Evolutionary conservation across 169 alveolate species (phyloP).

Genomic region (Plasmodium knowlesi): DNA sequence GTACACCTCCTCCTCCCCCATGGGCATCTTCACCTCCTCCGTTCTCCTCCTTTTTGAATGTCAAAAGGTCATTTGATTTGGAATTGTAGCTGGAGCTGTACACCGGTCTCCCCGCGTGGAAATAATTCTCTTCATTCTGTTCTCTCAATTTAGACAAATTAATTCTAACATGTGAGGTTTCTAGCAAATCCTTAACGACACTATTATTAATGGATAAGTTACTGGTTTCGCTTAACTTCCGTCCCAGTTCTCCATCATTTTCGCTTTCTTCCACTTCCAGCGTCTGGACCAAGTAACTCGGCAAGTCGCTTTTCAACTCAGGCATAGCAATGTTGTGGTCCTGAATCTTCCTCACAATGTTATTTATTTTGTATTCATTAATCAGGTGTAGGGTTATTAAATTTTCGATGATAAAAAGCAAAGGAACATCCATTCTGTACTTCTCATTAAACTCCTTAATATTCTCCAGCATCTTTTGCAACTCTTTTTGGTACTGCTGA

Average conservation of each 20-base stretch:
- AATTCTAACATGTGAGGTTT: constrained; percentile 28
- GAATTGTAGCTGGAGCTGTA: background rate
- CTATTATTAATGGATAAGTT: constrained; percentile 35
- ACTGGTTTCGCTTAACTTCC: constrained; percentile 34
- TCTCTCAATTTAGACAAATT: constrained; percentile 30
- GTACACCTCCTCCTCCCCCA: background rate
- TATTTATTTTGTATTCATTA: constrained; percentile 68
- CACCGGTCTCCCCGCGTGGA: constrained; percentile 1
- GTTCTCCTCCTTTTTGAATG: constrained; percentile 7
- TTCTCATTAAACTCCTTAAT: constrained; percentile 37
- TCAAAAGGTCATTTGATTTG: constrained; percentile 21
- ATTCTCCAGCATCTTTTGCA: constrained; percentile 41
- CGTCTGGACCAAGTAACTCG: constrained; percentile 33
- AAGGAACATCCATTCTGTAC: constrained; percentile 69
- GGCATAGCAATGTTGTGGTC: constrained; percentile 72
- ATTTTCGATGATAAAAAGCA: constrained; percentile 44
- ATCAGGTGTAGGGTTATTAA: constrained; percentile 55
- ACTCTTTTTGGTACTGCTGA: constrained; percentile 37
- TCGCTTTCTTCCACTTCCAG: constrained; percentile 54
- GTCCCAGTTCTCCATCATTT: background rate
- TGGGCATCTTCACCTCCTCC: background rate
- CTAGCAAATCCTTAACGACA: constrained; percentile 22
- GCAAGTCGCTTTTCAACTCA: constrained; percentile 63
- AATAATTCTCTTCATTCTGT: constrained; percentile 13
- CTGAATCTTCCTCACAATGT: constrained; percentile 57